These are phyloP conservation scores for Mucor saturninus DNA, from an alignment of 371 early-diverging fungal species.

Conservation along the genomic window DNA sequence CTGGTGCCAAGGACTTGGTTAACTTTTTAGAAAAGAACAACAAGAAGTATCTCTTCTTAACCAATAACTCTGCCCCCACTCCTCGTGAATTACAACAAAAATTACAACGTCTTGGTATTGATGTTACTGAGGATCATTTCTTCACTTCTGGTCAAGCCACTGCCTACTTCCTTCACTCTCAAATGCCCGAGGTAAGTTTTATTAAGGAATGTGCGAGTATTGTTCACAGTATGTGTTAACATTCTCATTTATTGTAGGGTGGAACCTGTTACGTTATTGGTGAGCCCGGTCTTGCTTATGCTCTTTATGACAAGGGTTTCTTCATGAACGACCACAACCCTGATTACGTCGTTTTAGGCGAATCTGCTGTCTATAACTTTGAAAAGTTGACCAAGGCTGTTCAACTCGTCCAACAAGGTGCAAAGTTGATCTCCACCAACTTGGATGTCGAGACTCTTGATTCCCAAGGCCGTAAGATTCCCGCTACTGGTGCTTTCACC, in stretches of 20 bases:
- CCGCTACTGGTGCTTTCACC: constrained; percentile 68
- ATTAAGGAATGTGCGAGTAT: neutral
- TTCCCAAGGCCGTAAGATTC: constrained; percentile 60
- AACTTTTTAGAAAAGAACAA: constrained; percentile 62
- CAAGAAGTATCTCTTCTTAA: constrained; percentile 71
- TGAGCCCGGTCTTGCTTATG: constrained; percentile 69
- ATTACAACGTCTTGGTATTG: constrained; percentile 63
- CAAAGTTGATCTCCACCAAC: constrained; percentile 71
- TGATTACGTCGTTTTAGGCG: constrained; percentile 71
- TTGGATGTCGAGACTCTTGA: constrained; percentile 68
- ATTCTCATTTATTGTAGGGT: constrained; percentile 29
- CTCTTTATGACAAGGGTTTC: constrained; percentile 71
- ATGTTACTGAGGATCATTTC: constrained; percentile 64
- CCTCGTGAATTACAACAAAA: constrained; percentile 70
- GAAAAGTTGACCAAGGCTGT: constrained; percentile 68
- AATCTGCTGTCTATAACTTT: constrained; percentile 65
- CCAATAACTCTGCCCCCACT: constrained; percentile 74
- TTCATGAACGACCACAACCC: constrained; percentile 69
- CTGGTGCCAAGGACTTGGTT: constrained; percentile 72
- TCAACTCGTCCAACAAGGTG: constrained; percentile 60
- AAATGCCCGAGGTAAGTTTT: constrained; percentile 57
- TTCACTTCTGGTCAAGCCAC: constrained; percentile 72
- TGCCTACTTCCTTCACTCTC: constrained; percentile 65
- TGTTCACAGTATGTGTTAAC: too few relatives aligned
- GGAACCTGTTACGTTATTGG: constrained; percentile 68